Evolutionary conservation across 1,284 basidiomycete genomes (phyloP).

Genomic region (Cystobasidiaceae sp.): DNA sequence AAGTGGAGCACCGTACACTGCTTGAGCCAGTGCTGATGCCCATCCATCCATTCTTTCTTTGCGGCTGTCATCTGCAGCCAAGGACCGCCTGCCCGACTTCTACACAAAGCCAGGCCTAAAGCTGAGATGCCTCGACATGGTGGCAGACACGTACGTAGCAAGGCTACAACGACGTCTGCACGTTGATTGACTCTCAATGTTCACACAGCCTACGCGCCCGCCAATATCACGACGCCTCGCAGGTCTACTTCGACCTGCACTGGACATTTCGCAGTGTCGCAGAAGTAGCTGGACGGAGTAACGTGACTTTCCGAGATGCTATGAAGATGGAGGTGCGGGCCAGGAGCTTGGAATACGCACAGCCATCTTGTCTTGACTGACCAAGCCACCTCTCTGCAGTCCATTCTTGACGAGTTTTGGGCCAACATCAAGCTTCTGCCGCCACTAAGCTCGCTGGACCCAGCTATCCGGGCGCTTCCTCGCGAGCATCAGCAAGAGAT

Average conservation of each 20-base stretch:
- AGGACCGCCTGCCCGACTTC: slow-evolving; percentile 3
- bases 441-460: slow-evolving; percentile 9
- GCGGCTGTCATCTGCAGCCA: neutral
- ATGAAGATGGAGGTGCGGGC: slow-evolving; percentile 25
- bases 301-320: slow-evolving; percentile 24
- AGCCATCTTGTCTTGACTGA: neutral
- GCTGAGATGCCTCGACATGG: slow-evolving; percentile 22
- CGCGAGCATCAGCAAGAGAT: neutral
- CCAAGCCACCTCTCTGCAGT: neutral
- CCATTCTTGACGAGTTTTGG: slow-evolving; percentile 26
- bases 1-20: no score
- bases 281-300: slow-evolving; percentile 17
- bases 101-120: slow-evolving; percentile 1
- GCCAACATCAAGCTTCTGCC: slow-evolving; percentile 9
- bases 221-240: neutral
- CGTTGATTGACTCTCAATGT: neutral
- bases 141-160: slow-evolving; percentile 9
- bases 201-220: neutral
- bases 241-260: slow-evolving; percentile 22
- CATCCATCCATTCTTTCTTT: no score
- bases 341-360: neutral
- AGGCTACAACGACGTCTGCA: no score
- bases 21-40: no score
- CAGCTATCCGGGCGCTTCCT: neutral
- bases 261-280: slow-evolving; percentile 2